These are phyloP conservation scores for Meira miltonrushii DNA, from an alignment of 1,284 basidiomycete genomes.

Conservation along the genomic window DNA sequence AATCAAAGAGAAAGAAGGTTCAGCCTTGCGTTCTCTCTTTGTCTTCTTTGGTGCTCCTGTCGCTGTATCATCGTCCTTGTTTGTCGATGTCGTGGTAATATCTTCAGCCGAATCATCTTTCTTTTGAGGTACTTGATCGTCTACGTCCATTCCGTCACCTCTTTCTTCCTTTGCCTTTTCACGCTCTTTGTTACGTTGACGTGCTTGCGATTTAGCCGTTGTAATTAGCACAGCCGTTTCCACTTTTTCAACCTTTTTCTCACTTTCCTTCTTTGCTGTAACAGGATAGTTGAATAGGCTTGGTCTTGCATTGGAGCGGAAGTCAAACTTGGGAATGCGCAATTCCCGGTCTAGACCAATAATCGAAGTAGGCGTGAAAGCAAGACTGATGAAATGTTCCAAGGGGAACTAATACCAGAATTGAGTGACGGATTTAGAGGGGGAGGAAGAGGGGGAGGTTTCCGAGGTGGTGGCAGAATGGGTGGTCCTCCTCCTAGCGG, in stretches of 20 bases:
- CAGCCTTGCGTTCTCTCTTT: slow-evolving; percentile 60
- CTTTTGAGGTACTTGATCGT: slow-evolving; percentile 21
- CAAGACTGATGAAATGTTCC: slow-evolving; percentile 48
- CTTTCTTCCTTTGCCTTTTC: slow-evolving; percentile 28
- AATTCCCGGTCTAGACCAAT: slow-evolving; percentile 47
- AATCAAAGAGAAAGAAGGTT: slow-evolving; percentile 70
- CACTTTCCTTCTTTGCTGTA: slow-evolving; percentile 37
- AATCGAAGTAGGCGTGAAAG: slow-evolving; percentile 50
- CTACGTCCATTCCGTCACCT: slow-evolving; percentile 40
- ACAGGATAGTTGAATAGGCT: slow-evolving; percentile 50
- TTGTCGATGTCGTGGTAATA: background rate
- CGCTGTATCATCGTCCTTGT: slow-evolving; percentile 11
- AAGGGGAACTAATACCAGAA: slow-evolving; percentile 54
- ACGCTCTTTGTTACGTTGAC: slow-evolving; percentile 2
- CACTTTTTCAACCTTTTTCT: slow-evolving; percentile 51
- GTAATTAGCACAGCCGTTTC: slow-evolving; percentile 50
- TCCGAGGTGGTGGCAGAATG: slow-evolving; percentile 17
- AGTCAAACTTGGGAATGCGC: slow-evolving; percentile 44
- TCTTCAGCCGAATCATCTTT: slow-evolving; percentile 8
- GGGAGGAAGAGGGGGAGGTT: slow-evolving; percentile 28
- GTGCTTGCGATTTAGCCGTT: slow-evolving; percentile 48
- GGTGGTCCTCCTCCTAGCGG: slow-evolving; percentile 5
- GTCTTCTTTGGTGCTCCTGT: slow-evolving; percentile 17
- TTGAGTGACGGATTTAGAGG: slow-evolving; percentile 51
- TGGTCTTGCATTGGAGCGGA: slow-evolving; percentile 44